Evolutionary conservation across 768 basidiomycete genomes (phyloP).

Genomic region (Trametes meyenii): DNA sequence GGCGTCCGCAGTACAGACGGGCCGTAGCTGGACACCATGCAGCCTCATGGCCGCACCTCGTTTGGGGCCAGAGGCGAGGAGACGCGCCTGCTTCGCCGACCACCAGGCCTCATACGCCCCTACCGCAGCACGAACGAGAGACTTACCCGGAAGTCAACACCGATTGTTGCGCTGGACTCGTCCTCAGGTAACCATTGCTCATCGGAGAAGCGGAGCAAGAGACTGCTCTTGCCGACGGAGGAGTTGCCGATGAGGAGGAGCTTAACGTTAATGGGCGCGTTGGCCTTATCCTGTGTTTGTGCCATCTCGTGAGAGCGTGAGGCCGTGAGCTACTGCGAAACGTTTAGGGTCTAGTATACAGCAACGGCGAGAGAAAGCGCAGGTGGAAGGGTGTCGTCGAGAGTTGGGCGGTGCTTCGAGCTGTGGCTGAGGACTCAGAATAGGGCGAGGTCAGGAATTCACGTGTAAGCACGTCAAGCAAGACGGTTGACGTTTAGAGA

Average conservation of each 20-base stretch:
- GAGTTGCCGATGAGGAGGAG: constrained; percentile 85
- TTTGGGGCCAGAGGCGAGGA: no score
- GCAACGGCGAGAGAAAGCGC: neutral
- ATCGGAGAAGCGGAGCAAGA: constrained; percentile 93
- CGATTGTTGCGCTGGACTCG: constrained; percentile 83
- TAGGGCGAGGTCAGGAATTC: neutral
- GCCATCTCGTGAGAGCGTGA: constrained; percentile 7
- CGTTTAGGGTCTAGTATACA: neutral
- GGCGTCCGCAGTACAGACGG: no score
- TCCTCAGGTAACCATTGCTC: constrained; percentile 94
- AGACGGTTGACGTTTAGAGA: neutral
- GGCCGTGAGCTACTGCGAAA: neutral
- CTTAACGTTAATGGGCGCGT: constrained; percentile 71
- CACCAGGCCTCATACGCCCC: neutral
- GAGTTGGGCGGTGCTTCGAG: neutral
- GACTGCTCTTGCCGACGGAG: constrained; percentile 90
- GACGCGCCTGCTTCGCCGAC: no score
- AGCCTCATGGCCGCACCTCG: no score
- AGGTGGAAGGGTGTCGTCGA: neutral
- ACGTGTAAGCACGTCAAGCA: neutral
- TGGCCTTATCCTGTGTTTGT: constrained; percentile 21
- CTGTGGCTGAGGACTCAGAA: neutral
- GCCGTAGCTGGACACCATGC: no score
- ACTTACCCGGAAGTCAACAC: constrained; percentile 83
- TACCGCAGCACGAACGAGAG: neutral